Percentiles rank a stretch among this genome's conserved stretches.
phyloP scores from a whole-genome alignment of 257 asterid genomes.

The Plantago major region DNA sequence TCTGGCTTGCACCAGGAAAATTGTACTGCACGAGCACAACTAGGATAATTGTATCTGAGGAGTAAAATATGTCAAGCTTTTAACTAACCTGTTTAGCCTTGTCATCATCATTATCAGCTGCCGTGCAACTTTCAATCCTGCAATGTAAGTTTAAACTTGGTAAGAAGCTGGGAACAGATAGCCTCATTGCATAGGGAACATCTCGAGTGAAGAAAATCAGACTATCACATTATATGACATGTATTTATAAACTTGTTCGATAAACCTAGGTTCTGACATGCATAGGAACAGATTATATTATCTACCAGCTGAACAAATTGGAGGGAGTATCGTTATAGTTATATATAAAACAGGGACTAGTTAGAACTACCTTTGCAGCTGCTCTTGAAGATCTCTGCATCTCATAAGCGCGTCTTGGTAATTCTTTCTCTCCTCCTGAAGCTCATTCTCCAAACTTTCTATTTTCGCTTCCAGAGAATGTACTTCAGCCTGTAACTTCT shows the following conservation, averaged over 20 bases:
- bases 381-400: slow-evolving; percentile 71
- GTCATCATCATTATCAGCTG: slow-evolving; percentile 34
- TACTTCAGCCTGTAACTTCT: slow-evolving; percentile 62
- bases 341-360: no score
- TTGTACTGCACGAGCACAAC: no score
- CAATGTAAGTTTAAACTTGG: slow-evolving; percentile 10
- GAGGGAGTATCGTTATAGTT: no score
- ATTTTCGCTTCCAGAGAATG: slow-evolving; percentile 51
- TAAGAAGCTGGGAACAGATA: slow-evolving; percentile 12
- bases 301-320: no score
- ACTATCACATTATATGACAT: neutral
- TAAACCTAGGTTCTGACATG: no score
- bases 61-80: neutral
- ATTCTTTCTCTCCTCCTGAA: slow-evolving; percentile 58
- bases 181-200: neutral
- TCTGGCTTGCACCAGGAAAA: no score
- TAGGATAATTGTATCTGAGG: neutral
- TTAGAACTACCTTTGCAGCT: slow-evolving; percentile 51
- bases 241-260: no score
- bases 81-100: slow-evolving; percentile 42
- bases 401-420: slow-evolving; percentile 48
- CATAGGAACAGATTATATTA: no score
- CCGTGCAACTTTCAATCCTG: slow-evolving; percentile 26
- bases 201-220: neutral
- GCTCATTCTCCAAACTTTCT: slow-evolving; percentile 52